Conservation (phyloP, 2,329 filamentous ascomycete genomes). For the Ascochyta pisi region DNA sequence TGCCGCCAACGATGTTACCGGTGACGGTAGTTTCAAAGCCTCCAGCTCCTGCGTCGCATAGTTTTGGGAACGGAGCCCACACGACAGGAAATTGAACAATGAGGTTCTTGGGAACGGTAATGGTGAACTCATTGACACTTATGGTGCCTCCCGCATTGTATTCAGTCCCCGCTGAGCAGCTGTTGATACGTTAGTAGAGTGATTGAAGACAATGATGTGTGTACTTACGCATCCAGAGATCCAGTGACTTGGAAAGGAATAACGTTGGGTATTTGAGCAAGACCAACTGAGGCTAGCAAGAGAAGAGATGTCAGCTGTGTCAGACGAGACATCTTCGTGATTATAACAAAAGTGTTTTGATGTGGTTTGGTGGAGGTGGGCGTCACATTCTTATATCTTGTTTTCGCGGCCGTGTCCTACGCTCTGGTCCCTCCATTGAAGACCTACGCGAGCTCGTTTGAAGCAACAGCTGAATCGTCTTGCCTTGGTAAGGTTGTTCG, state of each 20-base stretch:
- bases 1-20: slow-evolving; percentile 50
- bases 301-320: slow-evolving; percentile 23
- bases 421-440: slow-evolving; percentile 4
- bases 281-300: slow-evolving; percentile 25
- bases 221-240: slow-evolving; percentile 35
- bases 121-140: slow-evolving; percentile 54
- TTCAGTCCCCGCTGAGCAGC: slow-evolving; percentile 31
- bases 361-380: background rate
- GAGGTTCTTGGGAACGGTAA: slow-evolving; percentile 59
- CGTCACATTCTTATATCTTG: slow-evolving; percentile 16
- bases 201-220: background rate
- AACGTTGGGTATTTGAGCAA: slow-evolving; percentile 32
- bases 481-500: slow-evolving; percentile 9
- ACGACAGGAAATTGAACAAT: slow-evolving; percentile 58
- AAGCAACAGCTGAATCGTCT: slow-evolving; percentile 3
- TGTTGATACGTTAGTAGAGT: slow-evolving; percentile 10
- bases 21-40: slow-evolving; percentile 42
- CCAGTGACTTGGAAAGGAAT: slow-evolving; percentile 39
- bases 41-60: slow-evolving; percentile 31
- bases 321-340: slow-evolving; percentile 28
- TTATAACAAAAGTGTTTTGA: background rate
- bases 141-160: slow-evolving; percentile 57
- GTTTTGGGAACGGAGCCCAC: slow-evolving; percentile 52
- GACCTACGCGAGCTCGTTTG: background rate
- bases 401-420: background rate